Base-by-base conservation (phyloP, 176 grass and related monocot genomes). In the Oryza brachyantha region DNA sequence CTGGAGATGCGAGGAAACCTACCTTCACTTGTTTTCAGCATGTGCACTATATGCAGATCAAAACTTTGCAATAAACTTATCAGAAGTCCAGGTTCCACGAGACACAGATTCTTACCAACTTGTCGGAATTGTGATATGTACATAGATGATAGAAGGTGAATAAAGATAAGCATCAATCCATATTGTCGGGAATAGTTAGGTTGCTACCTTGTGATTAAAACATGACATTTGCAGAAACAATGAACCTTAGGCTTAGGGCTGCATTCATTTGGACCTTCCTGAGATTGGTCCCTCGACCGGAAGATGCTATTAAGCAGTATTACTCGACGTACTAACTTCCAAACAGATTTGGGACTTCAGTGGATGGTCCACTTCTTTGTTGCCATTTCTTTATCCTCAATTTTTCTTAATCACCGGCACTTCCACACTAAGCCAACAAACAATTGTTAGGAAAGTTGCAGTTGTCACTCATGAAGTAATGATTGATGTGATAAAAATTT, bases 211-310 rank as follows among this genome's bases (percentile, higher is more conserved):
- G 25, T 64, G 66, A 83, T 64, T 29, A 32, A 64, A 50, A 61
- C 37, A 29, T 78, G 48, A 46, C 48, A 37, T 35, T 73, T 78
- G 26, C 59, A 59, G 58, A 50, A 28, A 35, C 73, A 61, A 74
- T 77, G 82, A 62, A 79, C 67, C 36, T 83, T 73, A 35, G 74
- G 80, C 66, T 41, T 45, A 13, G 29, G 67, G 85, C 61, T 83
- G 34, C 73, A 78, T 78, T 78, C 36, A 64, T 63, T 57, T 73
- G 80, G 43, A 83, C 62, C 36, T 72, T 57, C 28, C 8, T 16
- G 1, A 48, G 29, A 77, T 67, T 11, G 60, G 60, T 73, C 80
- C 80, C 29, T 14, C 10, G 19, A 87, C 27, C 8, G 21, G 42
- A 79, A 73, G 60, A 73, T 83, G 68, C 73, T 10, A 76, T 59